phyloP scores from a whole-genome alignment of 768 basidiomycete genomes.

The Imleria badia region DNA sequence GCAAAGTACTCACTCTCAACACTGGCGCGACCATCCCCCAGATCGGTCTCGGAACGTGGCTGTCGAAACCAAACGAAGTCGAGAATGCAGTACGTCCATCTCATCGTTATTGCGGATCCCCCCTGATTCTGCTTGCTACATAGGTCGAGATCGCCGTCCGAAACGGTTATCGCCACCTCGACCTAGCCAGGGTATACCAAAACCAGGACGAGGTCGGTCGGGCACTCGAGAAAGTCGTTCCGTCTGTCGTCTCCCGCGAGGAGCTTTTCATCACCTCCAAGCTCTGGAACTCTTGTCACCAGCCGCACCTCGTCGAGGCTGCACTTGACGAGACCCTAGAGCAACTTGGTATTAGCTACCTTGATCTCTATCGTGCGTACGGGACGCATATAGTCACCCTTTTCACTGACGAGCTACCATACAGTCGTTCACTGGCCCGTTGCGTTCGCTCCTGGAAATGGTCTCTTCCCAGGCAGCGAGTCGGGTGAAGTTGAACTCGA shows the following conservation, averaged over 20 bases:
- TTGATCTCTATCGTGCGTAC: slow-evolving; percentile 75
- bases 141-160: slow-evolving; percentile 78
- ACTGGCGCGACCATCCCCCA: slow-evolving; percentile 61
- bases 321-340: slow-evolving; percentile 79
- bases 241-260: slow-evolving; percentile 73
- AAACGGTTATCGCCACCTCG: slow-evolving; percentile 81
- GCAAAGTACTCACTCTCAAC: slow-evolving; percentile 39
- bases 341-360: slow-evolving; percentile 71
- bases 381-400: slow-evolving; percentile 1
- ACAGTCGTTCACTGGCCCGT: slow-evolving; percentile 82
- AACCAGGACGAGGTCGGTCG: slow-evolving; percentile 80
- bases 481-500: slow-evolving; percentile 56
- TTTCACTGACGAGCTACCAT: neutral
- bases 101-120: neutral
- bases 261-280: slow-evolving; percentile 83
- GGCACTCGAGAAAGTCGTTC: slow-evolving; percentile 75
- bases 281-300: slow-evolving; percentile 78
- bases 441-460: slow-evolving; percentile 58
- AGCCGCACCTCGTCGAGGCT: slow-evolving; percentile 63
- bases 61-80: slow-evolving; percentile 66
- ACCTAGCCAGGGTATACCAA: slow-evolving; percentile 75
- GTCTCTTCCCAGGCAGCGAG: slow-evolving; percentile 50
- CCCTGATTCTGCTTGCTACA: neutral
- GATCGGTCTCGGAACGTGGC: slow-evolving; percentile 83
- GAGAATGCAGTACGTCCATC: slow-evolving; percentile 57